A percentile compares a stretch with the other conserved stretches of the same genome.
phyloP scores from a whole-genome alignment of 192 early-diverging fungal genomes.

The Physocladia obscura region DNA sequence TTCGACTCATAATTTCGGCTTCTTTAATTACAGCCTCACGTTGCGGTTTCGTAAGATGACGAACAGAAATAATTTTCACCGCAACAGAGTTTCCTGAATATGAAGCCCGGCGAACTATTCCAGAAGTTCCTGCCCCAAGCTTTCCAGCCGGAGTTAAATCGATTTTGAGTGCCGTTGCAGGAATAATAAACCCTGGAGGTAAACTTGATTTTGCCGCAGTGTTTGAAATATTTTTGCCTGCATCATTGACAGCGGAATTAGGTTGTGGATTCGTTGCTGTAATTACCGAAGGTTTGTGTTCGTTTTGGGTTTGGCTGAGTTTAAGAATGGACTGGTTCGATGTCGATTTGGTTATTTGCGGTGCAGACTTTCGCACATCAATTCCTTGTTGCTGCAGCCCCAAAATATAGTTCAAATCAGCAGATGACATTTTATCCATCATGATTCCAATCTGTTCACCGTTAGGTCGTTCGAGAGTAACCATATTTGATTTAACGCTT shows the following conservation, averaged over 20 bases:
- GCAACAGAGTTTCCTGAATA: constrained; percentile 15
- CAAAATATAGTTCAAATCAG: constrained; percentile 23
- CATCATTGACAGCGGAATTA: neutral
- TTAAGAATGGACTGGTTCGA: neutral
- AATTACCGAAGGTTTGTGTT: neutral
- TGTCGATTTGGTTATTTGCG: neutral
- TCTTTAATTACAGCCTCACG: constrained; percentile 29
- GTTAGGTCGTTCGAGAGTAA: constrained; percentile 13
- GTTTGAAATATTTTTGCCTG: neutral
- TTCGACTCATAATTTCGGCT: constrained; percentile 29
- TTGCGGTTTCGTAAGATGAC: constrained; percentile 22
- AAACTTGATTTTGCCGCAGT: constrained; percentile 13
- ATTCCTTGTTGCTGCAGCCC: constrained; percentile 23
- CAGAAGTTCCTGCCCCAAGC: constrained; percentile 21
- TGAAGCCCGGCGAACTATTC: constrained; percentile 6
- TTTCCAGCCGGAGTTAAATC: constrained; percentile 21
- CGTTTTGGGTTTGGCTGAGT: neutral
- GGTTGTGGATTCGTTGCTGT: no score
- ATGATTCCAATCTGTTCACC: constrained; percentile 29
- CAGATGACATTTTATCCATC: constrained; percentile 31
- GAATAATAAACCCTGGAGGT: constrained; percentile 27
- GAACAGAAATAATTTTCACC: constrained; percentile 23
- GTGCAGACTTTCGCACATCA: neutral
- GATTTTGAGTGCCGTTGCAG: constrained; percentile 22
- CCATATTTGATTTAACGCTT: constrained; percentile 5